Conservation (phyloP, 345 rosid species). For the Conringia planisiliqua region DNA sequence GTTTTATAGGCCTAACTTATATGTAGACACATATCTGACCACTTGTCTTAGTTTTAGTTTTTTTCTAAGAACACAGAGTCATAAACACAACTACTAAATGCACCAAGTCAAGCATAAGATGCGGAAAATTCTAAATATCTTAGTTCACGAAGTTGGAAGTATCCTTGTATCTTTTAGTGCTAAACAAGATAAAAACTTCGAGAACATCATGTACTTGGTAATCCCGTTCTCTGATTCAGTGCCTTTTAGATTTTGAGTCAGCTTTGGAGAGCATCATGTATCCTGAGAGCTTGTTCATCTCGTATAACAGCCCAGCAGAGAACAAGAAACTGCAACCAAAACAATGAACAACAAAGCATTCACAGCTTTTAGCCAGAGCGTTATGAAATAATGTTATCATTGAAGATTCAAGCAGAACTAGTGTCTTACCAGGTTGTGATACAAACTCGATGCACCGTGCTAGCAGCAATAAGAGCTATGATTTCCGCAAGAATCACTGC, state of each 20-base stretch:
- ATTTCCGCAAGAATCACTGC: constrained; percentile 69
- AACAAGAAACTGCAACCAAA: constrained; percentile 64
- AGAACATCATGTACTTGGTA: not conserved
- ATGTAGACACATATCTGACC: too few relatives aligned
- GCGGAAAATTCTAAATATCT: not conserved
- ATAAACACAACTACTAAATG: not conserved
- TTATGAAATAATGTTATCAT: not conserved
- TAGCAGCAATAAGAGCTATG: constrained; percentile 67
- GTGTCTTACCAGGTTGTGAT: constrained; percentile 74
- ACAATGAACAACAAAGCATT: not conserved
- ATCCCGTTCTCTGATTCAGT: constrained; percentile 19
- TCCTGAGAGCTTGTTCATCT: constrained; percentile 71
- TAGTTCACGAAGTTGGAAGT: not conserved
- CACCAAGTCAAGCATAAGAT: not conserved
- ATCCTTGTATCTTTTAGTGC: not conserved
- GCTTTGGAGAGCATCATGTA: constrained; percentile 35
- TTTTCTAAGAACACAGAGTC: not conserved
- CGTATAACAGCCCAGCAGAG: constrained; percentile 65
- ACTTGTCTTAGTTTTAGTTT: not conserved
- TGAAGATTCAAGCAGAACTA: not conserved
- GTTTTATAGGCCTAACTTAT: too few relatives aligned
- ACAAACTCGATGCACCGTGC: constrained; percentile 78
- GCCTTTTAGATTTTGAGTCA: constrained; percentile 60
- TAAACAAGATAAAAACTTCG: not conserved
- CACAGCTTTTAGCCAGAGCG: not conserved